Evolutionary conservation across 345 rosid genomes (phyloP).

Genomic region (Linum tenue): DNA sequence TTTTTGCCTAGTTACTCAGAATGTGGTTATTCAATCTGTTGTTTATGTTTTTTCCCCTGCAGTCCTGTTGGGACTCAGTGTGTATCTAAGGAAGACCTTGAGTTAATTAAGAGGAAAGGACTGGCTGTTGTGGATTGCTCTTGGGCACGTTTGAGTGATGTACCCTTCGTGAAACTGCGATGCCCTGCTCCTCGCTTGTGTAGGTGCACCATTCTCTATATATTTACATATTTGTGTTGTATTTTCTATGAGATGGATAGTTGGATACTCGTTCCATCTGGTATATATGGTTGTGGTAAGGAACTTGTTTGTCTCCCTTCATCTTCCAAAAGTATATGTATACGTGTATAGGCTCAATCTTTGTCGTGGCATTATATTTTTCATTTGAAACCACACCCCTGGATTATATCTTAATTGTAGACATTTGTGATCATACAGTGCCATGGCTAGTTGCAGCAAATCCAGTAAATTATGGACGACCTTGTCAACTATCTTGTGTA

Average conservation of each 20-base stretch:
- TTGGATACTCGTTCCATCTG: no score
- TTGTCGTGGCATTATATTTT: no score
- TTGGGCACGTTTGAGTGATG: constrained; percentile 91
- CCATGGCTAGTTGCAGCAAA: constrained; percentile 99
- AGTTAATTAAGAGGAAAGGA: constrained; percentile 69
- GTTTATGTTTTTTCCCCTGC: constrained; percentile 18
- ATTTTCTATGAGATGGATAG: no score
- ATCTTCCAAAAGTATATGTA: not conserved
- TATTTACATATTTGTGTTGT: not conserved
- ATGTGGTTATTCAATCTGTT: not conserved
- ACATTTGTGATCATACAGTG: constrained; percentile 35
- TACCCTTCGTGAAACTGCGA: constrained; percentile 83
- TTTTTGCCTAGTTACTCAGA: not conserved
- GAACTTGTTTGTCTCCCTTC: no score
- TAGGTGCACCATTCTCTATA: constrained; percentile 32
- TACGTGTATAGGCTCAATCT: no score
- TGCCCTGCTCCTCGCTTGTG: constrained; percentile 88
- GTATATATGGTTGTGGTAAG: no score
- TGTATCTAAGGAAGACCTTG: constrained; percentile 74
- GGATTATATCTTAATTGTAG: not conserved
- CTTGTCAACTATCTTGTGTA: constrained; percentile 87
- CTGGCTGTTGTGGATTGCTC: constrained; percentile 98
- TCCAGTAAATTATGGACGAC: constrained; percentile 95
- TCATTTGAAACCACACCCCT: not conserved
- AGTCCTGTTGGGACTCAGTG: constrained; percentile 91